phyloP scores from a whole-genome alignment of 2,329 filamentous ascomycete genomes.

The Sporothrix brasiliensis region DNA sequence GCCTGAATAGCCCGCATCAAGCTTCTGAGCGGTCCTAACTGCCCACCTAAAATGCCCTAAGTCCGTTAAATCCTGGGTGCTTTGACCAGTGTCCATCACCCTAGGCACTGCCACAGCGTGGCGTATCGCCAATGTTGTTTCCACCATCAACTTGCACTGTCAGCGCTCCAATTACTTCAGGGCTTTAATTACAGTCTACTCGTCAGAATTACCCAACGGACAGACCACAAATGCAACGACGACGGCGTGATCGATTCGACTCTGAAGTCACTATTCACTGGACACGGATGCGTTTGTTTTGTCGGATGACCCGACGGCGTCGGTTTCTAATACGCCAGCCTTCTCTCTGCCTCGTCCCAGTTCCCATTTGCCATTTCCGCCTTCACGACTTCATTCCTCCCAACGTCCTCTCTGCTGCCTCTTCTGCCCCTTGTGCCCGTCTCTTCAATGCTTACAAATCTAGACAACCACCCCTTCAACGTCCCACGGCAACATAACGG shows the following conservation, averaged over 20 bases:
- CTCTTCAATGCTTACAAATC: conserved; percentile 26
- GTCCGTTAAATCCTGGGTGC: not conserved
- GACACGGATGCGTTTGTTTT: not conserved
- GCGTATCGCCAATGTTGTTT: too few relatives aligned
- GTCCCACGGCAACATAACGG: not conserved
- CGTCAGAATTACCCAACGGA: not conserved
- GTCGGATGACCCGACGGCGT: not conserved
- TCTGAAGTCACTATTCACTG: not conserved
- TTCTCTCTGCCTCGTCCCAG: too few relatives aligned
- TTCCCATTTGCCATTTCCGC: too few relatives aligned
- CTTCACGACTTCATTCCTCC: not conserved
- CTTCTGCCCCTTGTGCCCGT: too few relatives aligned
- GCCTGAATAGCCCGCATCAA: not conserved
- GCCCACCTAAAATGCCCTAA: not conserved
- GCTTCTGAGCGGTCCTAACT: not conserved
- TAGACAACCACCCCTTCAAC: not conserved
- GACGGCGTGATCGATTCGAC: too few relatives aligned
- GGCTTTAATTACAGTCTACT: not conserved
- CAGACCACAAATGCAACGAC: not conserved
- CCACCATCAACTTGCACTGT: too few relatives aligned
- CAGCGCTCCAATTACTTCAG: too few relatives aligned
- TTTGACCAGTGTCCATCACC: too few relatives aligned
- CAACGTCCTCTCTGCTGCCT: not conserved
- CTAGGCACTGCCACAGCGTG: too few relatives aligned
- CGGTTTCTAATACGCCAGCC: not conserved